These are phyloP conservation scores for Hypoxylon intermedium DNA, from an alignment of 495 filamentous ascomycete genomes.

Conservation along the genomic window DNA sequence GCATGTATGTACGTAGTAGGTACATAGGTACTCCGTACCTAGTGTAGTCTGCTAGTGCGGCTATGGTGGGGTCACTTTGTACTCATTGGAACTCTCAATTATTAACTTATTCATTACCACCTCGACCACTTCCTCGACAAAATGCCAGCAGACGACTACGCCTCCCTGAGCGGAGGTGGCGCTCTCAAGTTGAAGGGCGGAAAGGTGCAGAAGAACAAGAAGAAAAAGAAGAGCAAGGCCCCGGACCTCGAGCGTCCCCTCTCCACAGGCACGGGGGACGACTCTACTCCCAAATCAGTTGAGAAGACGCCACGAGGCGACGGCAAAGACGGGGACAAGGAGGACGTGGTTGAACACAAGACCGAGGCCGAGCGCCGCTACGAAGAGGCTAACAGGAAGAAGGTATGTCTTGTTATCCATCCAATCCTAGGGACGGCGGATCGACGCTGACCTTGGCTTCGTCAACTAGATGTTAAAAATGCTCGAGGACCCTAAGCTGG, in stretches of 20 bases:
- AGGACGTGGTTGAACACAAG: conserved; percentile 57
- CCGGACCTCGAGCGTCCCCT: conserved; percentile 48
- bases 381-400: conserved; percentile 78
- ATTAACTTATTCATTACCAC: background rate
- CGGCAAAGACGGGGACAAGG: conserved; percentile 32
- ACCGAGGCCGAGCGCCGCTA: conserved; percentile 85
- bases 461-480: conserved; percentile 76
- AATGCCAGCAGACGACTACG: conserved; percentile 74
- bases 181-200: conserved; percentile 82
- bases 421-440: background rate
- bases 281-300: conserved; percentile 11
- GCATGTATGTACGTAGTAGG: no score
- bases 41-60: background rate
- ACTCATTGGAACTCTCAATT: background rate
- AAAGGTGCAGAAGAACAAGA: conserved; percentile 67
- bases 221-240: conserved; percentile 61
- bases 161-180: conserved; percentile 66
- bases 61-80: background rate
- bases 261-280: conserved; percentile 31
- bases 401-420: conserved; percentile 68
- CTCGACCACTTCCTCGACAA: conserved; percentile 2
- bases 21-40: background rate
- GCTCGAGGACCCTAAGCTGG: conserved; percentile 52
- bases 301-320: conserved; percentile 21
- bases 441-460: conserved; percentile 42